Conservation (phyloP, 768 basidiomycete species). For the Leccinum sublutescens region DNA sequence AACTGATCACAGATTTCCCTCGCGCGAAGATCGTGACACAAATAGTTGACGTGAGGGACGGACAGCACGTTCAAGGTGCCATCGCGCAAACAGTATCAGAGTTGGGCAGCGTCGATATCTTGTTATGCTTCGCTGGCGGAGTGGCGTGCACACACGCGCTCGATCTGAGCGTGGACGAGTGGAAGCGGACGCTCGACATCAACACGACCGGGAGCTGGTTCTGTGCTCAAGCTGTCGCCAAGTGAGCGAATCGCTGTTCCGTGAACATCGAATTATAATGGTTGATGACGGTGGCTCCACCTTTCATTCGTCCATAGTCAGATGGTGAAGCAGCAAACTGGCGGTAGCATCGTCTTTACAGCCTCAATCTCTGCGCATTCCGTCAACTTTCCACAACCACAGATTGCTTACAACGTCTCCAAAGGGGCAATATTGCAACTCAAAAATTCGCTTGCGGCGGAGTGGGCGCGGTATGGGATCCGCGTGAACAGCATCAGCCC, state of each 20-base stretch:
- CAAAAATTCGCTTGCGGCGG: constrained; percentile 39
- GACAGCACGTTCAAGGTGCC: constrained; percentile 27
- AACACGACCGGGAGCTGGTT: constrained; percentile 47
- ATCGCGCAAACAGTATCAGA: constrained; percentile 22
- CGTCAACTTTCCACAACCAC: constrained; percentile 43
- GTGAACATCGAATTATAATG: not conserved
- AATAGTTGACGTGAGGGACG: constrained; percentile 35
- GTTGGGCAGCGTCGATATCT: constrained; percentile 36
- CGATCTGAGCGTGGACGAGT: constrained; percentile 34
- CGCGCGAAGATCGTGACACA: constrained; percentile 32
- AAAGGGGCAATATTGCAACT: constrained; percentile 42
- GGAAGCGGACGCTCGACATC: constrained; percentile 39
- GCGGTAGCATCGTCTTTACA: constrained; percentile 42
- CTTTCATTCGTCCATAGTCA: constrained; percentile 24
- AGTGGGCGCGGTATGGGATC: constrained; percentile 43
- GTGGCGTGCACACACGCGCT: constrained; percentile 35
- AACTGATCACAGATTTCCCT: constrained; percentile 28
- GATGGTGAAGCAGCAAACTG: constrained; percentile 41
- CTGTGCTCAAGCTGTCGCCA: constrained; percentile 42
- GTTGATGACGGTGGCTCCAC: not conserved
- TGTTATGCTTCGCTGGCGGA: constrained; percentile 45
- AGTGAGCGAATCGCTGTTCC: constrained; percentile 14
- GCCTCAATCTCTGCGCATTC: constrained; percentile 44
- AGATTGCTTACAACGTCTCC: constrained; percentile 42
- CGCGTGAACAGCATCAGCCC: constrained; percentile 44